phyloP scores from a whole-genome alignment of 2,329 filamentous ascomycete genomes.

The Aspergillus candidus region DNA sequence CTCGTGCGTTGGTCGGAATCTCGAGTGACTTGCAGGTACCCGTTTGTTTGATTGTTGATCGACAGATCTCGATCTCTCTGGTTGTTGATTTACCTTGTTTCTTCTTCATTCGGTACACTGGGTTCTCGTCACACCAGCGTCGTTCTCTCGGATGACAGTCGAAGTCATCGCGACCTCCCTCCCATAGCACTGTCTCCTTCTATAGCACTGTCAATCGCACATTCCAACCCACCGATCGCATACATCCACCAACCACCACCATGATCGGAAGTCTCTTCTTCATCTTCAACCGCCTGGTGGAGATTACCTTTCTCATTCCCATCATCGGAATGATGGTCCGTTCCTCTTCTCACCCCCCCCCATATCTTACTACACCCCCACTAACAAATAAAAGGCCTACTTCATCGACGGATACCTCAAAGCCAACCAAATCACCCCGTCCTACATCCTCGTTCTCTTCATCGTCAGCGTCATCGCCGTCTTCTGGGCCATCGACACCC shows the following conservation, averaged over 20 bases:
- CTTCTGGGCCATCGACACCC: conserved; percentile 56
- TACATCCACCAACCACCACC: conserved; percentile 16
- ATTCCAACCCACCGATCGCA: neutral
- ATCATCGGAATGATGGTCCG: conserved; percentile 56
- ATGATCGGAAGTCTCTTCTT: conserved; percentile 54
- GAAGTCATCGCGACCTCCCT: too few species aligned
- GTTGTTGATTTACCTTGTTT: too few species aligned
- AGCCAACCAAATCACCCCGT: conserved; percentile 53
- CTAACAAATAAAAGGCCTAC: conserved; percentile 40
- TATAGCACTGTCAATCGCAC: neutral
- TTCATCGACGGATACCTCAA: conserved; percentile 56
- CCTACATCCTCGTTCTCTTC: conserved; percentile 58
- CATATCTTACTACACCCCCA: neutral
- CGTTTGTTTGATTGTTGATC: too few species aligned
- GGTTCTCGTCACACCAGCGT: too few species aligned
- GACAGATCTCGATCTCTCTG: too few species aligned
- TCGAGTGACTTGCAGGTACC: too few species aligned
- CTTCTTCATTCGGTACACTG: too few species aligned
- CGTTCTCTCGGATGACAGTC: too few species aligned
- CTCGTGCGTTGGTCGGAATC: too few species aligned
- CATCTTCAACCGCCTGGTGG: conserved; percentile 54
- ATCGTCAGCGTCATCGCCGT: conserved; percentile 57
- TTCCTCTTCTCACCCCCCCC: conserved; percentile 1
- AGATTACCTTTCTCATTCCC: conserved; percentile 58
- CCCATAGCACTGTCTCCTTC: too few species aligned